Evolutionary conservation across 2,329 filamentous ascomycete species (phyloP), one percentile per base, ranked within the genome.

Genomic region (Purpureocillium takamizusanense): DNA sequence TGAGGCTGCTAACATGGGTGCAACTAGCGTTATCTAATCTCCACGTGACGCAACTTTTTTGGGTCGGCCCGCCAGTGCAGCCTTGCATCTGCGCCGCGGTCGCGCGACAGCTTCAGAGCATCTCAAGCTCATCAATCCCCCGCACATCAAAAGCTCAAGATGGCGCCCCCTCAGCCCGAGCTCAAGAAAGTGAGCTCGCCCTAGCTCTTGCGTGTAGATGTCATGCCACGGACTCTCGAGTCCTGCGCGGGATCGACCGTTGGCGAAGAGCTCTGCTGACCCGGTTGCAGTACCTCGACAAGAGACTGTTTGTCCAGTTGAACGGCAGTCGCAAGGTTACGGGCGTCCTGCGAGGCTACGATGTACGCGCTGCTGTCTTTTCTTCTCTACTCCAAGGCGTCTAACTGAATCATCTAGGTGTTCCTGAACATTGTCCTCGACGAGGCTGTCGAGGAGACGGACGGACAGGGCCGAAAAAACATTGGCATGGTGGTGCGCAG

Each of bases 141-240:
- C 33, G n/a, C 43, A 44, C 41, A 43, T 44, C 45, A 42, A 55
- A 42, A 51, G 50, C 51, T 62, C 69, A 84, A 72, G 50, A 98
- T 98, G 92, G 87, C 92, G 69, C 90, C 94, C 81, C 89, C 92
- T 62, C 92, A 97, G 69, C 92, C 92, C 55, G 94, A 98, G 72
- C 78, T 98, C 47, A 98, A 97, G 70, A 98, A 97, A 81, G 92
- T 94, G n/a, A n/a, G n/a, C n/a, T n/a, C n/a, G n/a, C n/a, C n/a
- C n/a, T n/a, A n/a, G n/a, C n/a, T n/a, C n/a, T n/a, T n/a, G n/a
- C n/a, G n/a, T n/a, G n/a, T n/a, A n/a, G n/a, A n/a, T n/a, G n/a
- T n/a, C n/a, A n/a, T n/a, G n/a, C n/a, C n/a, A n/a, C n/a, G n/a
- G n/a, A n/a, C n/a, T n/a, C n/a, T n/a, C n/a, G n/a, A n/a, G n/a